Conservation (phyloP, 1,139 yeast genomes). For the Diutina ranongensis region DNA sequence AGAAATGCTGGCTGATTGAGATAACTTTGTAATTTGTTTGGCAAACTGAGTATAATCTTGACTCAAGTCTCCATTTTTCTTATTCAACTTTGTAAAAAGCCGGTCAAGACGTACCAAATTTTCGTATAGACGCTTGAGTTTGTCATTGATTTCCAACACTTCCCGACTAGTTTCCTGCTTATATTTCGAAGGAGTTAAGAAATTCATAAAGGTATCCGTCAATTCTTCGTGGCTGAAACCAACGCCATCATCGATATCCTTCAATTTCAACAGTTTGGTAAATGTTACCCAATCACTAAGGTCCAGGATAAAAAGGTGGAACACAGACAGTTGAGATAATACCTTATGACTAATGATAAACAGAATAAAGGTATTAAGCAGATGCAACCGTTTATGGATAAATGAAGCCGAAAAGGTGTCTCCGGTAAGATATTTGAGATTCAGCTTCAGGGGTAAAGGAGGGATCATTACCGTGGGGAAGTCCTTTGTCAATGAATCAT, state of each 20-base stretch:
- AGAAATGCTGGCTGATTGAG: conserved; percentile 25
- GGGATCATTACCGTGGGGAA: conserved; percentile 83
- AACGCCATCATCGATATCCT: conserved; percentile 31
- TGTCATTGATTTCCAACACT: conserved; percentile 72
- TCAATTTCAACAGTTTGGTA: conserved; percentile 47
- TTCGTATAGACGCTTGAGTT: conserved; percentile 74
- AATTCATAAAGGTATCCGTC: conserved; percentile 85
- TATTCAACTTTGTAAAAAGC: conserved; percentile 60
- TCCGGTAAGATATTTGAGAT: conserved; percentile 89
- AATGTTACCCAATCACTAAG: conserved; percentile 78
- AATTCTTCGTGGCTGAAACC: conserved; percentile 32
- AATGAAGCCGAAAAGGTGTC: conserved; percentile 77
- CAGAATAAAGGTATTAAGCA: conserved; percentile 64
- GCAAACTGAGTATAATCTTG: conserved; percentile 65
- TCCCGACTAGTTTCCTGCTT: conserved; percentile 66
- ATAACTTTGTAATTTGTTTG: conserved; percentile 56
- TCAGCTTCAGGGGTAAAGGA: conserved; percentile 87
- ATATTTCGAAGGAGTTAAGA: conserved; percentile 63
- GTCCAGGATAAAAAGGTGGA: conserved; percentile 63
- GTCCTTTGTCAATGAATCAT: conserved; percentile 63
- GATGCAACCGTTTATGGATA: conserved; percentile 73
- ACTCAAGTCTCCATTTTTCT: conserved; percentile 62
- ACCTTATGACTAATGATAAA: conserved; percentile 67
- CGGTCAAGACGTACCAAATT: conserved; percentile 70
- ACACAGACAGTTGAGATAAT: conserved; percentile 57